Conservation (phyloP, 106 monocot genomes). For the Posidonia australis region DNA sequence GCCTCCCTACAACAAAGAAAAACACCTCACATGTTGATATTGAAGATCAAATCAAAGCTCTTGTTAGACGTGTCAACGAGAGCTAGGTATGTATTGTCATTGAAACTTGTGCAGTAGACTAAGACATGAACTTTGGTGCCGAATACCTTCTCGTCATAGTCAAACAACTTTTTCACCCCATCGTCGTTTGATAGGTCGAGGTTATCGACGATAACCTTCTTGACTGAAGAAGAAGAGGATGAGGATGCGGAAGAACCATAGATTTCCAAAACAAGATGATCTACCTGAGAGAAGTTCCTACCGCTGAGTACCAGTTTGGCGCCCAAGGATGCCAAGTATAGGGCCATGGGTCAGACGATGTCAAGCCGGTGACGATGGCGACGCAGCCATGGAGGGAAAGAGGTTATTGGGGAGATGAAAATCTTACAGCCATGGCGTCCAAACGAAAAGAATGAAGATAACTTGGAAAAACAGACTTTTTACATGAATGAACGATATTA, state of each 20-base stretch:
- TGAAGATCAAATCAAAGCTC: conserved; percentile 9
- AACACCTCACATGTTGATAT: conserved; percentile 8
- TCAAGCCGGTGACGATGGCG: no score
- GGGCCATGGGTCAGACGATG: no score
- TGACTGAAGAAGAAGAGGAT: background rate
- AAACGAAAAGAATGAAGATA: no score
- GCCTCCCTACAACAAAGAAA: conserved; percentile 22
- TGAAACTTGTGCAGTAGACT: conserved; percentile 7
- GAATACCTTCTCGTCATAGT: background rate
- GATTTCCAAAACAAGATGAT: conserved; percentile 2
- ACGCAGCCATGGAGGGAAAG: no score
- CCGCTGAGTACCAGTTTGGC: no score
- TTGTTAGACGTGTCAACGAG: conserved; percentile 7
- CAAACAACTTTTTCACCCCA: conserved; percentile 11
- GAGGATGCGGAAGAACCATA: background rate
- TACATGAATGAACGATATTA: no score
- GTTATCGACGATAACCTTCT: background rate
- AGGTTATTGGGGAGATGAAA: no score
- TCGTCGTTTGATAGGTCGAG: conserved; percentile 9
- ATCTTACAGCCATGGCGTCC: no score
- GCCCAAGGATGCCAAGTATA: no score
- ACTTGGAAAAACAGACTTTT: no score
- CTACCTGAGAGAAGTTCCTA: no score
- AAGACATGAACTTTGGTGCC: no score
- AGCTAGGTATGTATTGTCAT: conserved; percentile 2